Evolutionary conservation across 75 land plant species (phyloP), one percentile per base, ranked within the genome.

Genomic region (Cryptomeria japonica): DNA sequence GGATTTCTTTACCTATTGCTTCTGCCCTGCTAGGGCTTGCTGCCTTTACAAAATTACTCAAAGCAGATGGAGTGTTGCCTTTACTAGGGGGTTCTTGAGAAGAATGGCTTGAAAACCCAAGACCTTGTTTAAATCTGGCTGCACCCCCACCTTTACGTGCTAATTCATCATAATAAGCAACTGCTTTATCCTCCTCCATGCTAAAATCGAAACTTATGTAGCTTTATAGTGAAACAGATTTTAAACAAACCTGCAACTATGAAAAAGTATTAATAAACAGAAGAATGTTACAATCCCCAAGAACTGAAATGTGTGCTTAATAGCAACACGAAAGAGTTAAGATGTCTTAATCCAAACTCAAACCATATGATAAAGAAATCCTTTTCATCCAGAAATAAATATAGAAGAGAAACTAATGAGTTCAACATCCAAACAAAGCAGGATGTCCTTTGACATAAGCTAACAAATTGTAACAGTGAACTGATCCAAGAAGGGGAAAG

Each of bases 111-210:
- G 94, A 93, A 89, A 88, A 97, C 42, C 98, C 98, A 39, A 97
- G 92, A 15, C 98, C 98, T 56, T 93, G 97, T 84, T 97, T 97
- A 90, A 92, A 96, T 28, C 88, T 87, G 11, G 98, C 98, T 18
- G 98, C 98, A 31, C 94, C 94, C 82, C 87, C 91, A 38, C 98
- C 98, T 76, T 93, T 94, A 55, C 95, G 93, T 22, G 92, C 88
- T 31, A 97, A 89, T 90, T 97, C 98, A 84, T 97, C 93, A 89
- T 95, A 97, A 92, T 95, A 97, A 47, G 95, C 96, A 32, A 93
- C 96, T 4, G 96, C 96, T 88, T 97, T 95, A 77, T 84, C 90
- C 90, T 97, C 98, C 88, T 96, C 98, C 98, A 96, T 96, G 18
- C 61, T 75, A 75, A 31, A 64, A 75, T 34, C 14, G 1, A 73